phyloP scores from a whole-genome alignment of 495 filamentous ascomycete genomes.

The Thermothielavioides terrestris region DNA sequence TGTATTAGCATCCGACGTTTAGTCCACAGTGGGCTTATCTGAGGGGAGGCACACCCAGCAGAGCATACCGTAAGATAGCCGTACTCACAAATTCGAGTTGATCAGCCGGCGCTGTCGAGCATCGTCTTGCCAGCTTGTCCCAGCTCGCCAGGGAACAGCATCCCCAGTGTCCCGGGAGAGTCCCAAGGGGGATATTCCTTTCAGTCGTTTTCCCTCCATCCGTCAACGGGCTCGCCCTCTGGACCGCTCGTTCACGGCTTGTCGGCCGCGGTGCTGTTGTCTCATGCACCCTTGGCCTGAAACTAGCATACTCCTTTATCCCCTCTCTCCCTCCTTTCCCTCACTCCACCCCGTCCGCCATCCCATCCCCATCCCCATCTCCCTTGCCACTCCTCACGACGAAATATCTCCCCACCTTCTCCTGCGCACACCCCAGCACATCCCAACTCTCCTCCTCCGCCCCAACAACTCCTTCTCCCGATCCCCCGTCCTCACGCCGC shows the following conservation, averaged over 20 bases:
- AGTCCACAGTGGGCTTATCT: constrained; percentile 1
- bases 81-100: no score
- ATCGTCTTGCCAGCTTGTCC: no score
- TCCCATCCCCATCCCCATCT: neutral
- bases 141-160: no score
- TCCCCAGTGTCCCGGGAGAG: no score
- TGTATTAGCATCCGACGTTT: constrained; percentile 7
- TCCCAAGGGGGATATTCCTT: no score
- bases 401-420: constrained; percentile 65
- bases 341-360: neutral
- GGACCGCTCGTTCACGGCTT: no score
- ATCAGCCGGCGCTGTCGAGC: no score
- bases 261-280: no score
- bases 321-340: neutral
- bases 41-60: neutral
- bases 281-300: no score
- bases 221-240: no score
- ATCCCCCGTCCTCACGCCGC: constrained; percentile 9
- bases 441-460: constrained; percentile 50
- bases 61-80: neutral
- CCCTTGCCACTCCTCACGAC: constrained; percentile 58
- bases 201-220: no score
- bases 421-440: constrained; percentile 54
- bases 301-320: neutral
- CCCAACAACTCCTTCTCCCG: neutral